These are phyloP conservation scores for Fusarium musae DNA, from an alignment of 2,329 filamentous ascomycete genomes.

Conservation along the genomic window DNA sequence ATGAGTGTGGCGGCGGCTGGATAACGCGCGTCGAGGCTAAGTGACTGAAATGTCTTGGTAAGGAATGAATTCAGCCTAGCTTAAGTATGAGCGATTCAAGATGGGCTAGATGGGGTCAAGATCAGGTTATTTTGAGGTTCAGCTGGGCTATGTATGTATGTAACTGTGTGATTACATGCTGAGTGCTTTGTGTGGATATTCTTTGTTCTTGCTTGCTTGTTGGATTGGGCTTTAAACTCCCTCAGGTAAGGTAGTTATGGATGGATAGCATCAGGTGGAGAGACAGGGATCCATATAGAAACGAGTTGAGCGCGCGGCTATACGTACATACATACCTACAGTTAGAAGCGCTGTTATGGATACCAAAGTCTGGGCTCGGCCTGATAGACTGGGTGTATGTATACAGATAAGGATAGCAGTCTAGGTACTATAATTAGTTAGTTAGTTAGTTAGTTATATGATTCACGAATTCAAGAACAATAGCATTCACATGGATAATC, in stretches of 20 bases:
- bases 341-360: slow-evolving; percentile 14
- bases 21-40: slow-evolving; percentile 31
- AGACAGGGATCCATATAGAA: neutral
- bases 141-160: neutral
- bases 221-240: neutral
- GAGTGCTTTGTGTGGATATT: slow-evolving; percentile 12
- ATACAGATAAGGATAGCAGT: neutral
- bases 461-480: neutral
- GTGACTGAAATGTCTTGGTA: slow-evolving; percentile 19
- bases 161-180: neutral
- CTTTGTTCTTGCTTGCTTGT: slow-evolving; percentile 6
- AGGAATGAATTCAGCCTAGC: slow-evolving; percentile 27
- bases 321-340: neutral
- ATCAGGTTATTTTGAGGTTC: neutral
- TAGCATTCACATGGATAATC: neutral
- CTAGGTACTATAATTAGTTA: neutral
- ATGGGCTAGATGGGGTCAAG: neutral
- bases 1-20: slow-evolving; percentile 24
- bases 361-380: neutral
- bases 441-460: neutral
- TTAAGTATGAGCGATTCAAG: neutral
- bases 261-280: slow-evolving; percentile 2
- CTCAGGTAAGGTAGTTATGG: neutral
- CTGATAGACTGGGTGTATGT: neutral
- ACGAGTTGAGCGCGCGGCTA: slow-evolving; percentile 20